Percentiles rank a stretch among this genome's conserved stretches.
Evolutionary conservation across 208 protist species (phyloP).

Genomic region (Angomonas desouzai): DNA sequence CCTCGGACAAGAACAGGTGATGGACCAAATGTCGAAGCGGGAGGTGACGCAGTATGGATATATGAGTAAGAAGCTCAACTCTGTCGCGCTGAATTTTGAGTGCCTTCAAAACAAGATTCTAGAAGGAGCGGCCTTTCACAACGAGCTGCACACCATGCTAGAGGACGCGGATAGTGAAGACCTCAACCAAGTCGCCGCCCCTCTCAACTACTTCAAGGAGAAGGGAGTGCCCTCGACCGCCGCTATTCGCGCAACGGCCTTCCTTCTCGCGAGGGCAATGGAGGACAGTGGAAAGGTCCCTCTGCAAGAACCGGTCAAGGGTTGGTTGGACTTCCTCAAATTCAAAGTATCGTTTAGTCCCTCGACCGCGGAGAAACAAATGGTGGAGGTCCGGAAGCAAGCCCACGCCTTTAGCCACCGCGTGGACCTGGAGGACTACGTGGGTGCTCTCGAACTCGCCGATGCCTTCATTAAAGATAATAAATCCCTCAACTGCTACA

Average conservation of each 20-base stretch:
- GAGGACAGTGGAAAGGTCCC: constrained; percentile 64
- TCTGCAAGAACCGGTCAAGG: constrained; percentile 45
- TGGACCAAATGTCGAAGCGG: constrained; percentile 45
- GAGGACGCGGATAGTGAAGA: constrained; percentile 79
- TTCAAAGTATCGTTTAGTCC: constrained; percentile 78
- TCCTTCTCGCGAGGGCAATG: constrained; percentile 71
- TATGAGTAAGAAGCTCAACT: constrained; percentile 84
- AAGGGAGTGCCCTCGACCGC: constrained; percentile 34
- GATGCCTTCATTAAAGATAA: constrained; percentile 45
- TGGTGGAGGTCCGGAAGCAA: constrained; percentile 36
- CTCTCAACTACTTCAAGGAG: constrained; percentile 40
- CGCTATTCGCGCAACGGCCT: constrained; percentile 51
- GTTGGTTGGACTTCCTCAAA: constrained; percentile 81
- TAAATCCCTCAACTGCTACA: constrained; percentile 30
- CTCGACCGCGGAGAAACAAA: constrained; percentile 46
- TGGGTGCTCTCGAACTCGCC: constrained; percentile 51
- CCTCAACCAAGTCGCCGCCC: constrained; percentile 45
- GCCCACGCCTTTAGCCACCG: constrained; percentile 37
- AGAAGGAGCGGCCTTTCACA: constrained; percentile 45
- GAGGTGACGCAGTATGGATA: constrained; percentile 80
- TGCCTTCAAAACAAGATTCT: constrained; percentile 43
- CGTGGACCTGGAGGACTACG: constrained; percentile 63
- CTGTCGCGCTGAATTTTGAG: constrained; percentile 69
- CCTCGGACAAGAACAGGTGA: constrained; percentile 39
- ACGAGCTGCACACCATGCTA: constrained; percentile 49